A percentile compares a stretch with the other conserved stretches of the same genome.
These are phyloP conservation scores for Nannizzia gypsea DNA, from an alignment of 2,329 filamentous ascomycete genomes.

Conservation along the genomic window DNA sequence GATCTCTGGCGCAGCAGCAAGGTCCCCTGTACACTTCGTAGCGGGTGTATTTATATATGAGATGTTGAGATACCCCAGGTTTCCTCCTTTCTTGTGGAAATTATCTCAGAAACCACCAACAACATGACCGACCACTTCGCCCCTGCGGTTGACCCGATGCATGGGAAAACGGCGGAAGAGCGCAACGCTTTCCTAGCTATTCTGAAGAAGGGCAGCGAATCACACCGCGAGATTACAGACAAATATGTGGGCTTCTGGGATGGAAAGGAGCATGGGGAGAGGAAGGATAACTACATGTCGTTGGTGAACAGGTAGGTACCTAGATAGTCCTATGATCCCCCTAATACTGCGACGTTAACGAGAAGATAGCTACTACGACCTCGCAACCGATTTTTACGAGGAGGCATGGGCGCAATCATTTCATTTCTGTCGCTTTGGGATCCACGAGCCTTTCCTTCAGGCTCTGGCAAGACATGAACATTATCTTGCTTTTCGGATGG, in stretches of 20 bases:
- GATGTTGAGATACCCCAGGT: not conserved
- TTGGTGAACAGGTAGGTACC: slow-evolving; percentile 82
- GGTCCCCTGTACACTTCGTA: not conserved
- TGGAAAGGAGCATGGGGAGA: slow-evolving; percentile 59
- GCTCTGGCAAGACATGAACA: slow-evolving; percentile 95
- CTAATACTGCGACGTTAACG: not conserved
- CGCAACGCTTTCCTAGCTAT: slow-evolving; percentile 69
- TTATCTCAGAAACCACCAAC: not conserved
- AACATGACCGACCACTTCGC: not conserved
- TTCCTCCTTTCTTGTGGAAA: not conserved
- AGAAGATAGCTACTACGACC: slow-evolving; percentile 73
- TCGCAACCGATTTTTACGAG: slow-evolving; percentile 92
- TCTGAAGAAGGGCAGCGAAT: slow-evolving; percentile 66
- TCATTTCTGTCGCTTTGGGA: slow-evolving; percentile 91
- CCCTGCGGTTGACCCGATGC: slow-evolving; percentile 39
- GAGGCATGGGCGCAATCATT: slow-evolving; percentile 94
- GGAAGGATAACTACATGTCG: slow-evolving; percentile 80
- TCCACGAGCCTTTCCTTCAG: slow-evolving; percentile 75
- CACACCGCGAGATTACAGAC: slow-evolving; percentile 70
- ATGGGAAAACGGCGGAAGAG: slow-evolving; percentile 59
- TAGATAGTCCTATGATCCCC: not conserved
- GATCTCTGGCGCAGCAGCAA: not conserved
- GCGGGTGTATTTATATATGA: not conserved
- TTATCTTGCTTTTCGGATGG: slow-evolving; percentile 84
- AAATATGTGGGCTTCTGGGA: slow-evolving; percentile 98